Evolutionary conservation across 2,329 filamentous ascomycete species (phyloP), one percentile per base, ranked within the genome.

Genomic region (Penicillium sp.): DNA sequence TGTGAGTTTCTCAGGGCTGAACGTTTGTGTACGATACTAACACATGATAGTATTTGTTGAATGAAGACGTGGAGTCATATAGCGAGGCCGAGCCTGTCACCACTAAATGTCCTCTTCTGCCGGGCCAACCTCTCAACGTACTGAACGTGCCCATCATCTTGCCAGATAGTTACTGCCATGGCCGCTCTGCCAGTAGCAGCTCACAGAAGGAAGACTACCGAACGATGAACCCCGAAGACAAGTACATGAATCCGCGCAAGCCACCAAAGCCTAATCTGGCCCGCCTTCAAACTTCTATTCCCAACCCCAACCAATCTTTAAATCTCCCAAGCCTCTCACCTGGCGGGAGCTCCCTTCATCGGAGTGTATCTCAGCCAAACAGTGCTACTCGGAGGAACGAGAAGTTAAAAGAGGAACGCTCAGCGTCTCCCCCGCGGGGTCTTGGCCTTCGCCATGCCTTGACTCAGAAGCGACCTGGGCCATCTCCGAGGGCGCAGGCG

Each of bases 61-160:
- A 97, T 73, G 87, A 88, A 64, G 86, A 88, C 48, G 80, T 86
- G 33, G 93, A 97, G 74, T 86, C 84, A 51, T 86, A 91, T 72
- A 91, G 96, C 71, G 80, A 87, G 27, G 77, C 84, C 2, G 81
- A 89, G 65, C 88, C 90, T 19, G 87, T 84, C 11, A 96, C 93
- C 1, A 92, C 86, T 2, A 77, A 84, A 44, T 98, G 93, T 70
- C 92, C 93, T 35, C 86, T 93, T 61, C 82, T 97, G 26, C 93
- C 93, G 3, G 93, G 93, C 14, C 93, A 97, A 74, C 84, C 84
- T 2, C 85, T 97, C 70, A 97, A 98, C 75, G 85, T 91, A 14
- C 79, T 98, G 55, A 86, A 90, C 53, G 86, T 98, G 11, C 93
- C 93, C 14, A 79, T 85, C 33, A 89, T 96, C 72, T 68, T 80